These are phyloP conservation scores for Massariosphaeria phaeospora DNA, from an alignment of 495 filamentous ascomycete species.

Conservation along the genomic window DNA sequence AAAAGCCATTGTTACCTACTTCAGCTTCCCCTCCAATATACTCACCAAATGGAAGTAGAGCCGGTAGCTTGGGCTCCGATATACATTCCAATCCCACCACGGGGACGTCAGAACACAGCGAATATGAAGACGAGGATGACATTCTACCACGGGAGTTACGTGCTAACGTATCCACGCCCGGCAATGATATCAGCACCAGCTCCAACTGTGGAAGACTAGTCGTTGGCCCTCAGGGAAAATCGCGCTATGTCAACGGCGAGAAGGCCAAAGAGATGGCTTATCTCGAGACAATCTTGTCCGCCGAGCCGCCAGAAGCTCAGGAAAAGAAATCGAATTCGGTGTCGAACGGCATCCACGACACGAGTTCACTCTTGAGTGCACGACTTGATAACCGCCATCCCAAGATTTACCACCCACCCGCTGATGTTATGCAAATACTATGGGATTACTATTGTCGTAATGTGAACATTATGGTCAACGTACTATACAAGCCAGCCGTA, in stretches of 20 bases:
- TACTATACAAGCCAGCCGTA: slow-evolving; percentile 20
- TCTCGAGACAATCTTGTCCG: slow-evolving; percentile 6
- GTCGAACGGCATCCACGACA: neutral
- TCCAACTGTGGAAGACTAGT: slow-evolving; percentile 3
- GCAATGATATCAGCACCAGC: neutral
- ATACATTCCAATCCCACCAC: neutral
- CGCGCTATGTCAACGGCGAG: slow-evolving; percentile 15
- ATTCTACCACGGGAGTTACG: slow-evolving; percentile 11
- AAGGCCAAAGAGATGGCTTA: slow-evolving; percentile 3
- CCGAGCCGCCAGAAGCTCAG: too few relatives aligned
- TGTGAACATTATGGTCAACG: slow-evolving; percentile 16
- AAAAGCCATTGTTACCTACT: slow-evolving; percentile 1
- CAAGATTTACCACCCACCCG: slow-evolving; percentile 2
- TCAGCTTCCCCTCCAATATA: neutral
- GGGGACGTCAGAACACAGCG: too few relatives aligned
- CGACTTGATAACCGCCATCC: neutral
- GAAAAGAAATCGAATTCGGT: neutral
- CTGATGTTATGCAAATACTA: slow-evolving; percentile 9
- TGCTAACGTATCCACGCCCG: neutral
- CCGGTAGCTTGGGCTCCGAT: neutral
- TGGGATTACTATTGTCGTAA: slow-evolving; percentile 18
- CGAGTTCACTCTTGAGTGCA: neutral
- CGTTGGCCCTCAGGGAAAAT: slow-evolving; percentile 8
- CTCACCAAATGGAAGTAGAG: too few relatives aligned
- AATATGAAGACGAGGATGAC: slow-evolving; percentile 7